Evolutionary conservation across 1,284 basidiomycete species (phyloP).

Genomic region (Rhodotorula mucilaginosa): DNA sequence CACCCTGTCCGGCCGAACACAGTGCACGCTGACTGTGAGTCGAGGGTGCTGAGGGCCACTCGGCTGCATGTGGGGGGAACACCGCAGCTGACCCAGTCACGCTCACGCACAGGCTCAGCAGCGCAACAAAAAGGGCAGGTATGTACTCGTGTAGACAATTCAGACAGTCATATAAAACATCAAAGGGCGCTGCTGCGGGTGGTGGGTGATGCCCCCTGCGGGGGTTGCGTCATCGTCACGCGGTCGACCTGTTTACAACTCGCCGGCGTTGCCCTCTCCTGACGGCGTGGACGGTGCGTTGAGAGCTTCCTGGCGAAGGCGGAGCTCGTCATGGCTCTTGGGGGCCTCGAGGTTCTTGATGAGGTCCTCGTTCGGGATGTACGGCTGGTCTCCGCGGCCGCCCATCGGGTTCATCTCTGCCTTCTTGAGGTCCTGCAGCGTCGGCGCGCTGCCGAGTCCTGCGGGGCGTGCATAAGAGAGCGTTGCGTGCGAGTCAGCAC

Average conservation of each 20-base stretch:
- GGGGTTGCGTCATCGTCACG: neutral
- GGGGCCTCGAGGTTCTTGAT: conserved; percentile 50
- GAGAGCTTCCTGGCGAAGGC: conserved; percentile 11
- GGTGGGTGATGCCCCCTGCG: too few species aligned
- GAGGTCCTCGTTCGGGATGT: conserved; percentile 45
- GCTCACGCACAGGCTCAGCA: too few species aligned
- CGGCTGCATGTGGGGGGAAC: neutral
- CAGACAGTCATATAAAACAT: neutral
- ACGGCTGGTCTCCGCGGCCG: conserved; percentile 47
- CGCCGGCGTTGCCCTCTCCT: conserved; percentile 3
- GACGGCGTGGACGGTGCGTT: conserved; percentile 11
- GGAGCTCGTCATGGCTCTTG: conserved; percentile 51
- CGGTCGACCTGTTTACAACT: neutral
- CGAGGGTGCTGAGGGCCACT: too few species aligned
- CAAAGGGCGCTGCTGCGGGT: neutral
- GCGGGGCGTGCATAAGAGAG: neutral
- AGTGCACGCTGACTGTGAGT: too few species aligned
- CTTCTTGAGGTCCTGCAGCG: conserved; percentile 48
- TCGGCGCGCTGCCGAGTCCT: conserved; percentile 39
- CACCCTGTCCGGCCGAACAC: too few species aligned
- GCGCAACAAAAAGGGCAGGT: too few species aligned
- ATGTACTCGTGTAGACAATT: too few species aligned
- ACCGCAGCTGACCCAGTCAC: neutral
- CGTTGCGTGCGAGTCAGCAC: neutral
- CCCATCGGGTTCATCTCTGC: conserved; percentile 40